Conservation (phyloP, 1,139 yeast species). For the Yamadazyma sp. region DNA sequence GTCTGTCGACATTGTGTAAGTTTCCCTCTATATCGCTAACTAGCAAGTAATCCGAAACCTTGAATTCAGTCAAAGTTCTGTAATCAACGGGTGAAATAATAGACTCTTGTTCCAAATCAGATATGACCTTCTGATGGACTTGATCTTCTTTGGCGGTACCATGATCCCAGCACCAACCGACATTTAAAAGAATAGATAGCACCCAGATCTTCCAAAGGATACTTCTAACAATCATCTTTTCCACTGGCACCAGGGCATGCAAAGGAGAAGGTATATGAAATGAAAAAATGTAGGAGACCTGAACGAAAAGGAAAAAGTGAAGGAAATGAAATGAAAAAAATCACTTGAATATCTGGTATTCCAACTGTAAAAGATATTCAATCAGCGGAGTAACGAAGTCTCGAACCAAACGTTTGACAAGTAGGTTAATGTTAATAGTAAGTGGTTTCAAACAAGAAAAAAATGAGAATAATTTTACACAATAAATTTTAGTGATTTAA, state of each 20-base stretch:
- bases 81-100: constrained; percentile 21
- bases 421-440: no score
- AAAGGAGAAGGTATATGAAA: background rate
- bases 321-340: background rate
- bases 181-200: background rate
- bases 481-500: no score
- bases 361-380: no score
- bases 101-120: background rate
- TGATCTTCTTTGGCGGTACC: background rate
- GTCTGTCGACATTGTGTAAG: constrained; percentile 76
- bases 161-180: background rate
- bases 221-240: background rate
- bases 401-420: no score
- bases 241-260: background rate
- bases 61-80: constrained; percentile 52
- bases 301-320: background rate
- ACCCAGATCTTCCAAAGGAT: background rate
- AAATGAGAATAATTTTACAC: background rate
- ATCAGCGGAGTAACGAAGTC: no score
- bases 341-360: background rate
- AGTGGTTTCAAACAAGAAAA: no score
- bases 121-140: background rate
- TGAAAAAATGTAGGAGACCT: no score
- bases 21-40: constrained; percentile 89
- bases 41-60: constrained; percentile 59